Evolutionary conservation across 768 basidiomycete species (phyloP), one percentile per base, ranked within the genome.

Genomic region (Leccinum longicurvipes): DNA sequence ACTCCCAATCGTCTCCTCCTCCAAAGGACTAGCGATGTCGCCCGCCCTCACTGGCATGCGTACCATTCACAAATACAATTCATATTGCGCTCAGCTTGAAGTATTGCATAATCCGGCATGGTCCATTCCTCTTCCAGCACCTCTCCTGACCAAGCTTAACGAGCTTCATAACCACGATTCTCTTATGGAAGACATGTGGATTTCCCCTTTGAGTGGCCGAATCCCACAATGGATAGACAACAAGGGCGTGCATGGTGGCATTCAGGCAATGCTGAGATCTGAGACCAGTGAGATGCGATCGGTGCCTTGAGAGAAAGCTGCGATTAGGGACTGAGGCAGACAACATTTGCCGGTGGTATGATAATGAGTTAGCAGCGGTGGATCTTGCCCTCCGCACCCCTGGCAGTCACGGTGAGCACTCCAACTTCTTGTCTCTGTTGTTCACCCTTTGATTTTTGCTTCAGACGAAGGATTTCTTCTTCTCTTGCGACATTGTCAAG

Each of bases 311-410:
- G 53, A 73, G 76, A 57, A 50, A 50, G 4, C 28, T 23, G 0
- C 60, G 68, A 1, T 59, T 76, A 0, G 62, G 58, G 0, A 4
- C 29, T 0, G 73, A 76, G 51, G 66, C 70, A 0, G 67, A 74
- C 42, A 75, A 77, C 24, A 58, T 77, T 0, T 73, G 69, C 25
- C 44, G 54, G 0, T 78, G 75, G 74, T 75, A 68, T 53, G 60
- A 66, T 0, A 39, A 54, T 3, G 73, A 77, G 49, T 50, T 76
- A 0, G 36, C 50, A 0, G 63, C 67, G 0, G 50, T 74, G 1
- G 68, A 67, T 23, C 54, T 59, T 15, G 48, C 28, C 5, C 8
- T 34, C 9, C 32, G 32, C 9, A 34, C 32, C 3, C 32, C 32
- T 5, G 32, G 14, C 3, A 34, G 32, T 34, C n/a, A n/a, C n/a